Evolutionary conservation across 345 rosid species (phyloP), one percentile per base, ranked within the genome.

Genomic region (Pugionium cornutum): DNA sequence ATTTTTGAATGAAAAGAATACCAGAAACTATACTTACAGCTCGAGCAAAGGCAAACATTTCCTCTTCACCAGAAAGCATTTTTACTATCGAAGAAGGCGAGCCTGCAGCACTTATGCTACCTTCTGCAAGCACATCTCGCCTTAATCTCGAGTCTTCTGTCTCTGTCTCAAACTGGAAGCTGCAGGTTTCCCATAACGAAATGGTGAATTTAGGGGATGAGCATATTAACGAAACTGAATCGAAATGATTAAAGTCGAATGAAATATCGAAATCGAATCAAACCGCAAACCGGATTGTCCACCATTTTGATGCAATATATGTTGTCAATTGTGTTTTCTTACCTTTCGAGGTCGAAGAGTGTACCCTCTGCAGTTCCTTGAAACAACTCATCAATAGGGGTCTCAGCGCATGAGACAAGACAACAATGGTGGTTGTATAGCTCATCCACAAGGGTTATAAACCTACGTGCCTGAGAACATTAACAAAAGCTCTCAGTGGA

Each of bases 341-440:
- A 83, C 98, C 98, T 86, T 82, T 89, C 96, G 58, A 87, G 76
- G 69, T 92, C 97, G 54, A 92, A 86, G 50, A 84, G 88, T 5
- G 86, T 82, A 42, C 95, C 98, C 84, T 89, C 98, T 59, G 91
- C 95, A 53, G 95, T 87, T 82, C 96, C 98, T 79, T 89, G 91
- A 75, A 92, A 92, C 69, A 89, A 79, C 58, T 92, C 95, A 69
- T 92, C 98, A 41, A 92, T 84, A 50, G 92, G 82, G 67, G 89
- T 55, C 56, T 89, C 86, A 1, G 97, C 89, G 7, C 75, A 66
- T 67, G 88, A 89, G 75, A 82, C 73, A 50, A 92, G 81, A 79
- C 83, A 48, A 81, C 98, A 89, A 69, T 89, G 98, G 72, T 87
- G 95, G 77, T 92, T 92, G 80, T 92, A 89, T 47, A 92, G 77